A percentile compares a stretch with the other conserved stretches of the same genome.
Evolutionary conservation across 2,329 filamentous ascomycete species (phyloP).

Genomic region (Alternaria infectoria): DNA sequence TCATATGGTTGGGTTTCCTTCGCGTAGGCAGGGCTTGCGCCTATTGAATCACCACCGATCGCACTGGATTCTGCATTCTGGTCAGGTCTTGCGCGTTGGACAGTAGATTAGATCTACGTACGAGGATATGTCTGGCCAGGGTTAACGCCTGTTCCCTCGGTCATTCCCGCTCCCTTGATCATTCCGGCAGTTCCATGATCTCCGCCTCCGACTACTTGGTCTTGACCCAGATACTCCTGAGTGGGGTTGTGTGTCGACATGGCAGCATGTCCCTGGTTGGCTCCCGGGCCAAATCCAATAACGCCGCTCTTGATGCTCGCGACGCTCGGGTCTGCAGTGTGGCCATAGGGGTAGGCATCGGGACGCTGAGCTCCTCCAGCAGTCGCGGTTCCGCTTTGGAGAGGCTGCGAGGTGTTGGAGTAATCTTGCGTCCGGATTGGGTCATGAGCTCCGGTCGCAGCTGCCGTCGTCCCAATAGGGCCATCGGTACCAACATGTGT

Average conservation of each 20-base stretch:
- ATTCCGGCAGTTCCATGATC: constrained; percentile 15
- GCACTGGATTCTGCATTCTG: constrained; percentile 8
- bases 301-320: constrained; percentile 51
- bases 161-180: not conserved
- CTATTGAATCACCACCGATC: constrained; percentile 2
- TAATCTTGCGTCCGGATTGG: not conserved
- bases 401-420: not conserved
- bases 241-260: constrained; percentile 20
- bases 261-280: constrained; percentile 33
- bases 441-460: not conserved
- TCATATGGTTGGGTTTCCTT: constrained; percentile 11
- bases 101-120: constrained; percentile 24
- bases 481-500: constrained; percentile 14
- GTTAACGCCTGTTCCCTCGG: constrained; percentile 2
- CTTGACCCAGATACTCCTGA: constrained; percentile 14
- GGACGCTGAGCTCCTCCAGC: constrained; percentile 22
- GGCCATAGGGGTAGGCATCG: constrained; percentile 14
- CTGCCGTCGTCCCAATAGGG: constrained; percentile 1
- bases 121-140: constrained; percentile 19
- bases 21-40: not conserved
- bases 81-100: constrained; percentile 12
- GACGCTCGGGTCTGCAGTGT: constrained; percentile 33
- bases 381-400: not conserved
- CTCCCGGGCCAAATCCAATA: constrained; percentile 40
- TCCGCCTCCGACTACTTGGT: constrained; percentile 27